phyloP scores from a whole-genome alignment of 1,139 yeast species.

The Eremothecium coryli region DNA sequence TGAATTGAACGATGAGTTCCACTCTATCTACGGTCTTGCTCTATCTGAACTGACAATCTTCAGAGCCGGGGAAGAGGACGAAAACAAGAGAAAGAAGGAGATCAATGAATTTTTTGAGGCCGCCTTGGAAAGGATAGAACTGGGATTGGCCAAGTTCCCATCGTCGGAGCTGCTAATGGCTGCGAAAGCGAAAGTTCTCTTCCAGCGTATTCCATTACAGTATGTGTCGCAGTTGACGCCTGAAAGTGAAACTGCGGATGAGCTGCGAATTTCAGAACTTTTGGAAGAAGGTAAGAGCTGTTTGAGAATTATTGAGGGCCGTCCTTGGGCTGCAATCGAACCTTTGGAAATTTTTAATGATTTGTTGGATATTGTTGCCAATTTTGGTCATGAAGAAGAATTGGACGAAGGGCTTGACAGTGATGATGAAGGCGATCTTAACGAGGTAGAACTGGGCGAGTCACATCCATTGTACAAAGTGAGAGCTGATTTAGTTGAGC shows the following conservation, averaged over 20 bases:
- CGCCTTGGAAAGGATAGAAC: conserved; percentile 58
- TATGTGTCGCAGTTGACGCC: conserved; percentile 42
- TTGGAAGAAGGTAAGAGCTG: conserved; percentile 19
- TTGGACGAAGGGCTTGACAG: conserved; percentile 44
- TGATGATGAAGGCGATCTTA: conserved; percentile 37
- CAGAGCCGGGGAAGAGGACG: conserved; percentile 32
- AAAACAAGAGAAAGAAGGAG: conserved; percentile 20
- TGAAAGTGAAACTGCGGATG: conserved; percentile 29
- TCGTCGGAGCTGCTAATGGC: conserved; percentile 40
- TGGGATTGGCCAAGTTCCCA: conserved; percentile 47
- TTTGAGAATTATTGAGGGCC: conserved; percentile 12
- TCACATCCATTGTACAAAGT: conserved; percentile 49
- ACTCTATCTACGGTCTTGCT: conserved; percentile 64
- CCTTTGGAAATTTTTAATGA: conserved; percentile 52
- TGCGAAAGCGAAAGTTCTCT: conserved; percentile 46
- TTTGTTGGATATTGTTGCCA: conserved; percentile 53
- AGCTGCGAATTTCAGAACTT: conserved; percentile 30
- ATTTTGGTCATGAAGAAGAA: conserved; percentile 47
- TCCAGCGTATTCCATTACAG: conserved; percentile 52
- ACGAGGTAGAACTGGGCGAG: conserved; percentile 35
- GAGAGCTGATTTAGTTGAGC: conserved; percentile 25
- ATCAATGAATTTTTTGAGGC: conserved; percentile 54
- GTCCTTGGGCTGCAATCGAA: conserved; percentile 30
- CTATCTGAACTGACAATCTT: conserved; percentile 59
- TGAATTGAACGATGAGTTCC: conserved; percentile 50